These are phyloP conservation scores for Diospyros kaki DNA, from an alignment of 148 eudicot species.

Conservation along the genomic window DNA sequence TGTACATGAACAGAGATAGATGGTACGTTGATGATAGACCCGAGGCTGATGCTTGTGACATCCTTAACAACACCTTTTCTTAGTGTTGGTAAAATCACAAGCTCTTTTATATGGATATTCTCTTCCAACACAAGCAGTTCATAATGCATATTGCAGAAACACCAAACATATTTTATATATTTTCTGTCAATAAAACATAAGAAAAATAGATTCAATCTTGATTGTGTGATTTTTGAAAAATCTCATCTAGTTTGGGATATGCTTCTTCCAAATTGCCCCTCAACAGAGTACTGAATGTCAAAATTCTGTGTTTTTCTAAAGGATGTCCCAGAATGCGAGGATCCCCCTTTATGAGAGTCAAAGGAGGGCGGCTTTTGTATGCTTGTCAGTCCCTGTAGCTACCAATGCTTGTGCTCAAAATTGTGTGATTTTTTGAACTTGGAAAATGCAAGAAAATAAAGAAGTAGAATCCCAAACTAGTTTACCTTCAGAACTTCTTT, in stretches of 20 bases:
- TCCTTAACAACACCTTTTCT: neutral
- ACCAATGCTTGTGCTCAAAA: no score
- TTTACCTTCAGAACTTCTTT: constrained; percentile 54
- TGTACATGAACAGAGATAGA: neutral
- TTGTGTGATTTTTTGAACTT: neutral
- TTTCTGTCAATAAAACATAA: neutral
- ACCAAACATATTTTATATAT: neutral
- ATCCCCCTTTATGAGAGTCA: no score
- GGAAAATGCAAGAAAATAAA: neutral
- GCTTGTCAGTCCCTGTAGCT: no score
- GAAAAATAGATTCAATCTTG: neutral
- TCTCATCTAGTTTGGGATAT: neutral
- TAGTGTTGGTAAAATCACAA: neutral
- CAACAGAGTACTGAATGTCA: neutral
- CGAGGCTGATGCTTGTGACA: neutral
- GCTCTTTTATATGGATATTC: neutral
- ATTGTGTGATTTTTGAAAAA: neutral
- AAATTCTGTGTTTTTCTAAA: neutral
- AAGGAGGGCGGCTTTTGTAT: no score
- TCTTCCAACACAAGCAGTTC: constrained; percentile 1
- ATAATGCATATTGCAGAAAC: neutral
- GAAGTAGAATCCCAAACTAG: neutral
- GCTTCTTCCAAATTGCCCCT: neutral
- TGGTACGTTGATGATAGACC: neutral
- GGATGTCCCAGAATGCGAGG: no score